phyloP scores from a whole-genome alignment of 345 rosid genomes.

The Salix udensis region DNA sequence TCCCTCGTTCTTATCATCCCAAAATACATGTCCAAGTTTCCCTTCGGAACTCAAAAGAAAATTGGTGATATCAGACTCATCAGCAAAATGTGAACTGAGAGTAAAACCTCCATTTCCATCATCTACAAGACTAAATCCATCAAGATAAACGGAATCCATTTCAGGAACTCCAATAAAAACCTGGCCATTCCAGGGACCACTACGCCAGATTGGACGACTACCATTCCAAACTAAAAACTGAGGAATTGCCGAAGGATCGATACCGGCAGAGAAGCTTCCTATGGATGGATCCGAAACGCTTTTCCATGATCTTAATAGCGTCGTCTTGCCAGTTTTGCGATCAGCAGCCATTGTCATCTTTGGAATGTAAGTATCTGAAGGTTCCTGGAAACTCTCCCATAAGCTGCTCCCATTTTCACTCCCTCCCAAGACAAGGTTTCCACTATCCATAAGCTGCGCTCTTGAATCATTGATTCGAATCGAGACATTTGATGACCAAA shows the following conservation, averaged over 20 bases:
- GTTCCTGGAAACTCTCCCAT: slow-evolving; percentile 44
- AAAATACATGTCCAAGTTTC: no score
- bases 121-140: slow-evolving; percentile 22
- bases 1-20: no score
- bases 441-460: slow-evolving; percentile 43
- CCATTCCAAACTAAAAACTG: slow-evolving; percentile 45
- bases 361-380: slow-evolving; percentile 28
- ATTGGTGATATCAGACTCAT: slow-evolving; percentile 8
- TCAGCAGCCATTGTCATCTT: slow-evolving; percentile 36
- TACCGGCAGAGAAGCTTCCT: slow-evolving; percentile 39
- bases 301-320: slow-evolving; percentile 51
- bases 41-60: slow-evolving; percentile 11
- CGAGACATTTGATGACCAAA: slow-evolving; percentile 56
- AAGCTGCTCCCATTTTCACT: slow-evolving; percentile 6
- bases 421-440: slow-evolving; percentile 48
- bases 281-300: slow-evolving; percentile 48
- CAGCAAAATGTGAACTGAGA: not conserved
- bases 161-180: slow-evolving; percentile 30
- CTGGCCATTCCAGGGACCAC: slow-evolving; percentile 60
- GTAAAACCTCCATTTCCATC: slow-evolving; percentile 23
- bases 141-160: slow-evolving; percentile 22
- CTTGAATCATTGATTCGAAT: slow-evolving; percentile 14
- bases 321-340: slow-evolving; percentile 25
- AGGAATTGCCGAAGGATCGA: slow-evolving; percentile 26
- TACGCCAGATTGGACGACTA: slow-evolving; percentile 37